These are phyloP conservation scores for Fusarium siculi DNA, from an alignment of 2,329 filamentous ascomycete genomes.

Conservation along the genomic window DNA sequence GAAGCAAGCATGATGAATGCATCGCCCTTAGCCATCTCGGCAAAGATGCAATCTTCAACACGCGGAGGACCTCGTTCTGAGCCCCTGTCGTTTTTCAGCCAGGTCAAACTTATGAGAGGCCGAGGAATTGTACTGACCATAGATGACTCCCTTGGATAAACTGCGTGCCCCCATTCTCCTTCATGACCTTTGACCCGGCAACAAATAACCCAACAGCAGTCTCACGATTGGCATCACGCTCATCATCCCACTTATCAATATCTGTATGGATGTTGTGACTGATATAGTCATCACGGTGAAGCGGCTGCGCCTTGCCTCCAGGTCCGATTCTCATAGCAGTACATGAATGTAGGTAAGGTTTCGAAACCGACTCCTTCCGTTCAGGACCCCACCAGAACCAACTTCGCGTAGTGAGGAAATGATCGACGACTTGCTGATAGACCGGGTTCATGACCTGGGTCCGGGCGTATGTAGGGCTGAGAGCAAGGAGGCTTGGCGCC, in stretches of 20 bases:
- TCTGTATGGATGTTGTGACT: slow-evolving; percentile 12
- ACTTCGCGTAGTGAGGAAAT: slow-evolving; percentile 28
- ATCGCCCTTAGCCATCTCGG: slow-evolving; percentile 32
- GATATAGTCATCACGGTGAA: slow-evolving; percentile 34
- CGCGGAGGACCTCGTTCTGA: slow-evolving; percentile 13
- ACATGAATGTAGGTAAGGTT: slow-evolving; percentile 27
- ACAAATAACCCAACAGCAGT: slow-evolving; percentile 6
- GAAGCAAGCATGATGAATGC: slow-evolving; percentile 31
- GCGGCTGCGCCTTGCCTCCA: slow-evolving; percentile 25
- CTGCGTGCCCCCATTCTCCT: slow-evolving; percentile 24
- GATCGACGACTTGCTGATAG: slow-evolving; percentile 21
- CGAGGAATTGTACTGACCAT: not conserved
- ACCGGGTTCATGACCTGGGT: slow-evolving; percentile 29
- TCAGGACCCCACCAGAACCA: slow-evolving; percentile 35
- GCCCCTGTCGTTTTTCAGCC: not conserved
- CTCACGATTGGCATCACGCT: not conserved
- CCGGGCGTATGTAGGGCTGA: slow-evolving; percentile 25
- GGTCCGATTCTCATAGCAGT: slow-evolving; percentile 29
- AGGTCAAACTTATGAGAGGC: no score
- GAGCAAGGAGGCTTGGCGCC: slow-evolving; percentile 18
- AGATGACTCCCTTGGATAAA: slow-evolving; percentile 29
- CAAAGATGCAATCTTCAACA: slow-evolving; percentile 13
- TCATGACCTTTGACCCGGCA: slow-evolving; percentile 5
- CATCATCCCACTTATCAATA: slow-evolving; percentile 1
- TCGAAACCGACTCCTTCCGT: slow-evolving; percentile 24